These are phyloP conservation scores for Cyberlindnera samutprakarnensis DNA, from an alignment of 805 yeast genomes.

Conservation along the genomic window DNA sequence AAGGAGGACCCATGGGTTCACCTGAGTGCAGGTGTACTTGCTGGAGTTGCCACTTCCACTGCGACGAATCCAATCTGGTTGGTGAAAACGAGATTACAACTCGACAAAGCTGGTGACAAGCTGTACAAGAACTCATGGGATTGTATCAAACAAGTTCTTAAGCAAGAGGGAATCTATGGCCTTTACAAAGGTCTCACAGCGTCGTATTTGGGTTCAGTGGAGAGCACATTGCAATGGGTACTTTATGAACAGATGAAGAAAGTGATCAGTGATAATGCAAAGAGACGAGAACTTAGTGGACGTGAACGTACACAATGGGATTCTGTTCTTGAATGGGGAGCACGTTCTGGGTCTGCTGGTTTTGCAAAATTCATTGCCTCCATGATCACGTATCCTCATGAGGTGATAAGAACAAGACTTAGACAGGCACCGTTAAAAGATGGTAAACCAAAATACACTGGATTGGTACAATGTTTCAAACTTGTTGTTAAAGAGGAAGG, in stretches of 20 bases:
- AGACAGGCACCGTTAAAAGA: conserved; percentile 87
- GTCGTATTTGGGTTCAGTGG: conserved; percentile 87
- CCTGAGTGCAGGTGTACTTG: conserved; percentile 76
- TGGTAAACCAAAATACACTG: conserved; percentile 83
- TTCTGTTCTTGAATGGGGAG: conserved; percentile 80
- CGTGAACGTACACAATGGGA: conserved; percentile 40
- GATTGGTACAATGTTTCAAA: conserved; percentile 79
- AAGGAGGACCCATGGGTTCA: conserved; percentile 82
- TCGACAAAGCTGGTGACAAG: conserved; percentile 65
- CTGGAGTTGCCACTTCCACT: conserved; percentile 92
- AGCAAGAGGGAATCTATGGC: conserved; percentile 72
- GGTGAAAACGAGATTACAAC: conserved; percentile 87
- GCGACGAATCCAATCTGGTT: conserved; percentile 98
- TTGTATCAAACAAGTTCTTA: conserved; percentile 62
- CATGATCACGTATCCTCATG: conserved; percentile 91
- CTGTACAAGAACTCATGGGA: conserved; percentile 81
- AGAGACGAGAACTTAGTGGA: conserved; percentile 28
- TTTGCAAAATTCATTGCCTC: conserved; percentile 92
- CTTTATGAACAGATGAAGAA: conserved; percentile 90
- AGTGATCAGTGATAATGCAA: conserved; percentile 48
- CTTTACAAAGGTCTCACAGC: conserved; percentile 91
- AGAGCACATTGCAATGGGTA: conserved; percentile 94
- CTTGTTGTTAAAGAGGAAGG: conserved; percentile 91
- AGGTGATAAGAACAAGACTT: conserved; percentile 89
- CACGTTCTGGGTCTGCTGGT: conserved; percentile 96